Evolutionary conservation across 2,329 filamentous ascomycete genomes (phyloP), one percentile per base, ranked within the genome.

Genomic region (Colletotrichum filicis): DNA sequence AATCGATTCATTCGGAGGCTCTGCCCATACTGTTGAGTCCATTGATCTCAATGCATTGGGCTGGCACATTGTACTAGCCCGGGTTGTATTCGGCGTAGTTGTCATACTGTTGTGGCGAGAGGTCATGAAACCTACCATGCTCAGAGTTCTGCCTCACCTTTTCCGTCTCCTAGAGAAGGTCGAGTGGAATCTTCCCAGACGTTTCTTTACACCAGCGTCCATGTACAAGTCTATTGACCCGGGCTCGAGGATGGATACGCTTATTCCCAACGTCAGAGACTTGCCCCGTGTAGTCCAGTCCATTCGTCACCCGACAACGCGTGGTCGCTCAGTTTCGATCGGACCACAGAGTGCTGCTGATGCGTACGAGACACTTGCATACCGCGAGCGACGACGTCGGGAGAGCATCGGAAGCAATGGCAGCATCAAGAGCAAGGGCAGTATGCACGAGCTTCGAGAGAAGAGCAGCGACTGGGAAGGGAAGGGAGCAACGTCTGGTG

Each of bases 261-360:
- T 98, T 64, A 92, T 99, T 77, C 97, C 97, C 14, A 92, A 92
- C 12, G 93, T 97, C n/a, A 94, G 93, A 28, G 95, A 98, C 74
- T 90, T 98, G 26, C 94, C 96, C 3, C 89, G 91, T 37, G 91
- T 98, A 79, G 88, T 98, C 28, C 93, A 92, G 73, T 95, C 92
- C 55, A 94, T 98, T 58, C 91, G 95, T 28, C 92, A 96, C 76
- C 94, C 95, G 0, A 86, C 83, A 5, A 85, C 83, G 16, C 88
- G 95, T 72, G 92, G 92, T 74, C 90, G 97, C 64, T 93, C 95
- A 37, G 91, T 98, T 42, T 98, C 95, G 6, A 90, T 98, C 66
- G 97, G 97, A 0, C 97, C 97, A 1, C 97, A 98, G 83, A 98
- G 95, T 58, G 95, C 95, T 74, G 97, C 97, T 2, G 97, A 99